Evolutionary conservation across 2,329 filamentous ascomycete species (phyloP).

Genomic region (Rutstroemia sp.): DNA sequence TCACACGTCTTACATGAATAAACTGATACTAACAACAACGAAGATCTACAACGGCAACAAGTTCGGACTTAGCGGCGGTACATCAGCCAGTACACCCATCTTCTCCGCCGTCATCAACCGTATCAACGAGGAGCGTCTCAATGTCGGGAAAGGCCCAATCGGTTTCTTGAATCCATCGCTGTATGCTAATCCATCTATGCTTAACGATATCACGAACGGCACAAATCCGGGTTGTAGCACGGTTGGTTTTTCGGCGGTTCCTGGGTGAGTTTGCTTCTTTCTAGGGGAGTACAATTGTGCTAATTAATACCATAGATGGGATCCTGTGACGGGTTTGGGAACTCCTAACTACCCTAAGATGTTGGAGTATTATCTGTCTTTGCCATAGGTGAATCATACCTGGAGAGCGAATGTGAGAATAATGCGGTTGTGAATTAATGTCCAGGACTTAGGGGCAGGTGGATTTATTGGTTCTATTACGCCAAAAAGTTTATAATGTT

Average conservation of each 20-base stretch:
- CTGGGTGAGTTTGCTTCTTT: slow-evolving; percentile 13
- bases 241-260: slow-evolving; percentile 25
- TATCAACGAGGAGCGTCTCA: slow-evolving; percentile 43
- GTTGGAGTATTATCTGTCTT: slow-evolving; percentile 18
- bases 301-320: slow-evolving; percentile 23
- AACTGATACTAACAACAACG: not conserved
- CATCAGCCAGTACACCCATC: slow-evolving; percentile 42
- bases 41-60: slow-evolving; percentile 14
- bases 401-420: too few relatives aligned
- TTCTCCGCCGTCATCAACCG: slow-evolving; percentile 41
- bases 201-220: slow-evolving; percentile 28
- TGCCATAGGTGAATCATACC: slow-evolving; percentile 10
- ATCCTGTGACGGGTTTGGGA: slow-evolving; percentile 24
- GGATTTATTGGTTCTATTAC: too few relatives aligned
- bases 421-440: too few relatives aligned
- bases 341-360: slow-evolving; percentile 26
- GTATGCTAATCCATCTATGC: slow-evolving; percentile 35
- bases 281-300: not conserved
- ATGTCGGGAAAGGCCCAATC: slow-evolving; percentile 38
- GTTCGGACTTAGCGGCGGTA: slow-evolving; percentile 35
- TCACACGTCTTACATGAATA: not conserved
- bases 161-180: slow-evolving; percentile 46
- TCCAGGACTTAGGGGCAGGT: too few relatives aligned
- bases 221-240: slow-evolving; percentile 27
- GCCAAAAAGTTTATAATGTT: too few relatives aligned